These are phyloP conservation scores for Aspergillus carlsbadensis DNA, from an alignment of 495 filamentous ascomycete species.

Conservation along the genomic window DNA sequence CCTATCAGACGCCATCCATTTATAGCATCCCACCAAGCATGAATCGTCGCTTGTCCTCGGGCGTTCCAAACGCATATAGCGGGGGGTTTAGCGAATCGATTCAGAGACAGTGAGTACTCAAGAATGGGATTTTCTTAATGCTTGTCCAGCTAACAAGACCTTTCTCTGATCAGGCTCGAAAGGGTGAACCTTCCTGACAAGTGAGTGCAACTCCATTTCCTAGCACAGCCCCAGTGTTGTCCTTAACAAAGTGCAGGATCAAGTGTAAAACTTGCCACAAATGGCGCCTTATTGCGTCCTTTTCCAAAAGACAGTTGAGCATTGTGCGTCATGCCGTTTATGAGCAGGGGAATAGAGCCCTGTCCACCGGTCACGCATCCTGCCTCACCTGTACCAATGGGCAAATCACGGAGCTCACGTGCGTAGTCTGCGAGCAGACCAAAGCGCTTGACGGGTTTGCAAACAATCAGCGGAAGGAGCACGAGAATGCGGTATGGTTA, in stretches of 20 bases:
- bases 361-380: conserved; percentile 10
- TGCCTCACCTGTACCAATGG: conserved; percentile 27
- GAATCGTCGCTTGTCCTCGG: neutral
- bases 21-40: too few relatives aligned
- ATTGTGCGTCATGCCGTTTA: conserved; percentile 34
- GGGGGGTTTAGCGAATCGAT: conserved; percentile 29
- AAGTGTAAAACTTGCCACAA: conserved; percentile 49
- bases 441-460: conserved; percentile 55
- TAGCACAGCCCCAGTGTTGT: neutral
- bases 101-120: conserved; percentile 25
- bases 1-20: too few relatives aligned
- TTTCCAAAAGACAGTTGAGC: conserved; percentile 46
- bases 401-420: conserved; percentile 37
- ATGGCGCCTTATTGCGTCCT: conserved; percentile 35
- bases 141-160: neutral
- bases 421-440: conserved; percentile 42
- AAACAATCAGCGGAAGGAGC: conserved; percentile 51
- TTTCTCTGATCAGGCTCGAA: conserved; percentile 20
- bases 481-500: conserved; percentile 47
- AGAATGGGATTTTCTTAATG: neutral
- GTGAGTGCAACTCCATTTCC: conserved; percentile 17
- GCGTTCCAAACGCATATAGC: conserved; percentile 20
- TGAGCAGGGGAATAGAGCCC: conserved; percentile 9
- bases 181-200: conserved; percentile 27
- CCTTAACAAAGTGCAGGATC: conserved; percentile 33